phyloP scores from a whole-genome alignment of 345 rosid species.

The Lepidium sativum region DNA sequence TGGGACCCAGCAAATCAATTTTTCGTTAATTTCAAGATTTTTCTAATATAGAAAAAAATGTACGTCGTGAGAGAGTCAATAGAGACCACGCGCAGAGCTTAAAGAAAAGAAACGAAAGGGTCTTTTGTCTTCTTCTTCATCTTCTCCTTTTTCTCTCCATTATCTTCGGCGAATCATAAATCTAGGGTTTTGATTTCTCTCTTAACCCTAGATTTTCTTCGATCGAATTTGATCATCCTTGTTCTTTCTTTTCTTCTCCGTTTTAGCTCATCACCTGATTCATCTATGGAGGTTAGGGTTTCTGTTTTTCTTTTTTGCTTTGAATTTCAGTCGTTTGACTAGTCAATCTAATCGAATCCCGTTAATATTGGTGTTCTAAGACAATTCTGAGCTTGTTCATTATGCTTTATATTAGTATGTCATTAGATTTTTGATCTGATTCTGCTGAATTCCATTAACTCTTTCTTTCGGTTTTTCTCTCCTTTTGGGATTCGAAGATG shows the following conservation, averaged over 20 bases:
- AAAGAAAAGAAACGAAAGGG: slow-evolving; percentile 5
- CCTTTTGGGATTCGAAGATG: background rate
- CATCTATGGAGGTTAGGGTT: slow-evolving; percentile 32
- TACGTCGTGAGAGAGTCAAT: slow-evolving; percentile 18
- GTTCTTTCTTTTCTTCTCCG: background rate
- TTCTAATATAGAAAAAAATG: background rate
- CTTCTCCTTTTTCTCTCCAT: slow-evolving; percentile 13
- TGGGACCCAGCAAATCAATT: slow-evolving; percentile 12
- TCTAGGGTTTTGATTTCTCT: slow-evolving; percentile 26
- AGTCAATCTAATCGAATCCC: background rate
- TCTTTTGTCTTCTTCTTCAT: slow-evolving; percentile 7
- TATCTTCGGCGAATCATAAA: slow-evolving; percentile 22
- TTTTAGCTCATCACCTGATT: slow-evolving; percentile 7
- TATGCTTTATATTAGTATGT: background rate
- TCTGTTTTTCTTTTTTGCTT: background rate
- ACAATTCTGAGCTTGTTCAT: background rate
- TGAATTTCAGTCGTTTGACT: background rate
- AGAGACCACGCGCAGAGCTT: slow-evolving; percentile 19
- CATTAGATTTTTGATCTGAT: background rate
- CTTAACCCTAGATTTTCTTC: slow-evolving; percentile 21
- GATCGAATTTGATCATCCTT: background rate
- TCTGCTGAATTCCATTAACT: background rate
- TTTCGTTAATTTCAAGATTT: background rate
- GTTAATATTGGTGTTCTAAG: background rate
- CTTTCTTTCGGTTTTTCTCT: background rate